Evolutionary conservation across 352 stramenopile species (phyloP).

Genomic region (Pythium periplocum): DNA sequence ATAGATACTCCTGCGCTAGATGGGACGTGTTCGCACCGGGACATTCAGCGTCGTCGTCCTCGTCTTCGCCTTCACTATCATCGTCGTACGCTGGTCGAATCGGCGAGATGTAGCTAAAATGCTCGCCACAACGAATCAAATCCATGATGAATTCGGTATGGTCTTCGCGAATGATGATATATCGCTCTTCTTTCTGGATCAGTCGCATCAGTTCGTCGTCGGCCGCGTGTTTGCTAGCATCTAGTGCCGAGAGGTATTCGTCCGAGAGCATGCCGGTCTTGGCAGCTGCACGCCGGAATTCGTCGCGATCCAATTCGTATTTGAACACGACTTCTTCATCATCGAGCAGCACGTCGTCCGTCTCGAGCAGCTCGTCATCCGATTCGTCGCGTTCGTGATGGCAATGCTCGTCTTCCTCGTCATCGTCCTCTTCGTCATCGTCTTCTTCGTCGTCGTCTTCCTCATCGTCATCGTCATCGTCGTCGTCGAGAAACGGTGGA

Average conservation of each 20-base stretch:
- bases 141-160: conserved; percentile 81
- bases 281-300: conserved; percentile 16
- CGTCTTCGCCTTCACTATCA: conserved; percentile 36
- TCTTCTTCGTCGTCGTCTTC: conserved; percentile 50
- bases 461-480: conserved; percentile 55
- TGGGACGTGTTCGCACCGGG: conserved; percentile 72
- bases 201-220: conserved; percentile 57
- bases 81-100: conserved; percentile 22
- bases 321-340: conserved; percentile 70
- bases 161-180: conserved; percentile 80
- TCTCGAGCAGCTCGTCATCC: conserved; percentile 32
- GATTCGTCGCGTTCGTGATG: conserved; percentile 12
- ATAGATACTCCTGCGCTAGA: conserved; percentile 68
- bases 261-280: conserved; percentile 3
- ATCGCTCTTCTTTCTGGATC: conserved; percentile 76
- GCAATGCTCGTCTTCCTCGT: conserved; percentile 18
- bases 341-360: conserved; percentile 39
- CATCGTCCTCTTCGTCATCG: conserved; percentile 39
- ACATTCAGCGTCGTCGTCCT: conserved; percentile 59
- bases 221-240: neutral
- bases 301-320: conserved; percentile 56
- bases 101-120: conserved; percentile 57
- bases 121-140: conserved; percentile 69
- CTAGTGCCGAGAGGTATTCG: neutral
- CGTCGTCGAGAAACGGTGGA: conserved; percentile 64